Base-by-base conservation (phyloP, 768 basidiomycete genomes). In the Mycena alexandri region DNA sequence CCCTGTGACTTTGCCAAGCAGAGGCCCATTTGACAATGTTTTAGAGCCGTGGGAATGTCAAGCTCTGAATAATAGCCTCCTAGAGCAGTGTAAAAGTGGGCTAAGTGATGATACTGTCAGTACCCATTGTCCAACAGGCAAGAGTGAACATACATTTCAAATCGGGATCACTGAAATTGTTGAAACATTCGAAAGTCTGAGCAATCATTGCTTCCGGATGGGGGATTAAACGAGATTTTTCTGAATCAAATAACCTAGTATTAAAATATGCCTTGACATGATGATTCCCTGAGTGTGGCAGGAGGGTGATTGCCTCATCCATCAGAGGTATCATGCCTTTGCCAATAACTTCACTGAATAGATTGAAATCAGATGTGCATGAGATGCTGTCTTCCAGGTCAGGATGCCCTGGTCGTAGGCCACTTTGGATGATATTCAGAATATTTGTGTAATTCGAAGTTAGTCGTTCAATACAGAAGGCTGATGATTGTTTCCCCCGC, bases 71-170 rank as follows among this genome's bases (percentile, higher is more conserved):
- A 42, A 21, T 55, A 42, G 2, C 4, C 4, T 8, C 21, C 53
- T 16, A 24, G 1, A 5, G 21, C 12, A 22, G 12, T 12, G 8
- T 55, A 41, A 2, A 55, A 55, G 11, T 22, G 3, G 22, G 17
- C 53, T 42, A 17, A 29, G 29, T 3, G 29, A 29, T 29, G 6
- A 29, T 29, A 29, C 3, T 29, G 29, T 29, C 3, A 6, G 29
- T 29, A 29, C 29, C 3, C 29, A 29, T 29, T 29, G 6, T 6
- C n/a, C n/a, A n/a, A n/a, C n/a, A n/a, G n/a, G n/a, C n/a, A n/a
- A n/a, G n/a, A n/a, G n/a, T n/a, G n/a, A n/a, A 22, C 56, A 24
- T 33, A 57, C 56, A 57, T 57, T 44, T 29, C 3, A 46, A 4
- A 33, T 44, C 25, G 8, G 56, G 25, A n/a, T 44, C 56, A 33